Conservation (phyloP, 345 rosid genomes). For the Tarenaya hassleriana region DNA sequence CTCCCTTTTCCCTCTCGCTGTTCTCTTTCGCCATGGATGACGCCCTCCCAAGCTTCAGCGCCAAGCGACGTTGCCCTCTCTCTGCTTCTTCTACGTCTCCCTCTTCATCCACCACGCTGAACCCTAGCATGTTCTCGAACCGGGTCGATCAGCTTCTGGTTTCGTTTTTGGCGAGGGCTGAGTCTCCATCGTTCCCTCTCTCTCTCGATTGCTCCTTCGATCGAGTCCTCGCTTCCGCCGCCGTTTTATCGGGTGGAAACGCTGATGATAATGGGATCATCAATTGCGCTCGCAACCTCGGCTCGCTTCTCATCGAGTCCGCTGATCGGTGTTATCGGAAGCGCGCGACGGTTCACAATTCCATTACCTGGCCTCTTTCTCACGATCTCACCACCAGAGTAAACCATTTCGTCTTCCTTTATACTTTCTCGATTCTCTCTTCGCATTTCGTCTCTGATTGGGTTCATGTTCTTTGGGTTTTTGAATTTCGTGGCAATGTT, state of each 20-base stretch:
- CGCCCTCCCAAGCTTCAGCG: constrained; percentile 39
- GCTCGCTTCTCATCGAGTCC: constrained; percentile 52
- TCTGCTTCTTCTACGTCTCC: background rate
- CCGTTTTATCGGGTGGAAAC: constrained; percentile 23
- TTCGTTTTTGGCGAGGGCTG: constrained; percentile 42
- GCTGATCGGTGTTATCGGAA: constrained; percentile 58
- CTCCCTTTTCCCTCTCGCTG: too few relatives aligned
- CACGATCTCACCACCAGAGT: constrained; percentile 80
- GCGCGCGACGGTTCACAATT: constrained; percentile 64
- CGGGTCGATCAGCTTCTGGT: constrained; percentile 38
- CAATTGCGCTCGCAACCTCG: constrained; percentile 56
- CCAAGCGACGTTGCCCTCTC: constrained; percentile 53
- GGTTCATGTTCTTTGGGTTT: background rate
- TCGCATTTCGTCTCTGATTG: background rate
- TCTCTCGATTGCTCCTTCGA: constrained; percentile 55
- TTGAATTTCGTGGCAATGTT: background rate
- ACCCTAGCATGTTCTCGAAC: constrained; percentile 23
- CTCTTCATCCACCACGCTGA: constrained; percentile 20
- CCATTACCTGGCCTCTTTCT: constrained; percentile 61
- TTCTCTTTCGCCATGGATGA: constrained; percentile 31
- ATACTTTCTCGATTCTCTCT: background rate
- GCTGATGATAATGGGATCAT: constrained; percentile 50
- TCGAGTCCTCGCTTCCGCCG: constrained; percentile 47
- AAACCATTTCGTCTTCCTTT: background rate
- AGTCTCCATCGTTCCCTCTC: constrained; percentile 34